phyloP scores from a whole-genome alignment of 768 basidiomycete species.

The Leucocoprinus leucothites region DNA sequence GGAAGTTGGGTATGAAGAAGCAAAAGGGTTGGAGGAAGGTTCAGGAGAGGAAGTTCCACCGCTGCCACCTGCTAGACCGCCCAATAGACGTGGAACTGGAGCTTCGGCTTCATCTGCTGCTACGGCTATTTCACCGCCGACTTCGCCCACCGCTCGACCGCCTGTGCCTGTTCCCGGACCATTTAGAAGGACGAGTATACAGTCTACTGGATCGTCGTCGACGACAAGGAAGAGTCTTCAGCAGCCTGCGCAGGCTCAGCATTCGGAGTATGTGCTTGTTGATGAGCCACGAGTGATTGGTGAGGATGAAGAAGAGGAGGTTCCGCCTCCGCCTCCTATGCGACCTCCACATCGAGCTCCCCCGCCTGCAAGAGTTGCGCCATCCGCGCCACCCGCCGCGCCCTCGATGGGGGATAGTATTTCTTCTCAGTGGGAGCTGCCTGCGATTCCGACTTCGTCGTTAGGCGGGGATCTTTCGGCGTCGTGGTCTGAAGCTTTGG shows the following conservation, averaged over 20 bases:
- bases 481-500: constrained; percentile 56
- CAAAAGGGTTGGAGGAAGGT: constrained; percentile 41
- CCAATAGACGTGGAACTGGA: constrained; percentile 17
- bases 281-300: constrained; percentile 39
- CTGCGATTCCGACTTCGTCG: constrained; percentile 51
- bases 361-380: constrained; percentile 32
- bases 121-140: constrained; percentile 13
- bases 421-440: constrained; percentile 62
- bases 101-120: constrained; percentile 14
- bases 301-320: constrained; percentile 35
- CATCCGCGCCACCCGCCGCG: constrained; percentile 18
- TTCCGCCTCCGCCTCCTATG: constrained; percentile 46
- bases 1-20: constrained; percentile 60
- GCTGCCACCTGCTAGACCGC: constrained; percentile 49
- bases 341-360: constrained; percentile 38
- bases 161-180: constrained; percentile 40
- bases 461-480: constrained; percentile 48
- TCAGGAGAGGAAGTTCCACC: constrained; percentile 38
- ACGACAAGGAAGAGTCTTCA: background rate
- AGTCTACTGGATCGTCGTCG: constrained; percentile 17
- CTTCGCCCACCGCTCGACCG: constrained; percentile 40
- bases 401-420: constrained; percentile 32
- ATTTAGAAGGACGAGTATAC: constrained; percentile 36
- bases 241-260: constrained; percentile 23
- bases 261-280: constrained; percentile 62